Base-by-base conservation (phyloP, 805 yeast genomes). In the Candida hungchunana region DNA sequence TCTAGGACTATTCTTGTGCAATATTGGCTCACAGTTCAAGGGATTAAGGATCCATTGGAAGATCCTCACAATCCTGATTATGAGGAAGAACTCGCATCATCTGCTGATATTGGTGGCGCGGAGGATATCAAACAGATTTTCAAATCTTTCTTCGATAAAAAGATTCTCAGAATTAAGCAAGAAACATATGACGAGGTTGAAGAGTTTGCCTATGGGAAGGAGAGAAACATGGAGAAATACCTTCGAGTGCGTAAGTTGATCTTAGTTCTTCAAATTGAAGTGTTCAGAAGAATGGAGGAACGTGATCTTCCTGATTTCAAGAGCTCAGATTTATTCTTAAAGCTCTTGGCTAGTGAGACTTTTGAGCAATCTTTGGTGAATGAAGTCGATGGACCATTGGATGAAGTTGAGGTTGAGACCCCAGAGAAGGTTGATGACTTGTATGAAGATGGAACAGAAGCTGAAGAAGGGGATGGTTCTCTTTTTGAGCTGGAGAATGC, bases 11-110 rank as follows among this genome's bases (percentile, higher is more conserved):
- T 59, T 0, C 51, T 78, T 19, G 50, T 86, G 4, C 79, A 78
- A 29, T 77, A 76, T 42, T 83, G 88, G 86, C 54, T 72, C 5
- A 69, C 74, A 2, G 80, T 86, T 3, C 82, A 85, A 42, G 66
- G 72, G 0, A 69, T 85, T 25, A 75, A 77, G 47, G 82, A 82
- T 32, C 95, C 96, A 0, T 56, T 88, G 13, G 82, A 73, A 39
- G 63, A 63, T 43, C 56, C 64, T 4, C 46, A 37, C n/a, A 46
- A 49, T 20, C 58, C 57, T 4, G 63, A 59, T 11, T 32, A 58
- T 24, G 49, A 48, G 15, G 51, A 43, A n/a, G 48, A 50, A 29
- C 19, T 43, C 18, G 32, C 51, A 47, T 25, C 53, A 5, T 61
- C 65, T 2, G 48, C 64, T 11, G 75, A 69, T 37, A 60, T 70